Base-by-base conservation (phyloP, 345 rosid genomes). In the Acer yangbiense region DNA sequence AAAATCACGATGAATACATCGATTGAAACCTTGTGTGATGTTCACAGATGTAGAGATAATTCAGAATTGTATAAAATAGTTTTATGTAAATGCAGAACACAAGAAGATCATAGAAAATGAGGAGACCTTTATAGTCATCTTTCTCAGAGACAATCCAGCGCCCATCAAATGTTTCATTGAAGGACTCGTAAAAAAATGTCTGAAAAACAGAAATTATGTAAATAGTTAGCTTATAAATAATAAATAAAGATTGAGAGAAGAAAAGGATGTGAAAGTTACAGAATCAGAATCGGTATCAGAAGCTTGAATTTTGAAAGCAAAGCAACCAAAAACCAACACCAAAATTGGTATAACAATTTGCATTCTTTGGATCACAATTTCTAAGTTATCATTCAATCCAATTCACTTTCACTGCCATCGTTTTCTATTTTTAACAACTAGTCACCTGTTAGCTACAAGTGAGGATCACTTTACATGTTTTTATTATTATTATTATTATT, bases 81-180 rank as follows among this genome's bases (percentile, higher is more conserved):
- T 0, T 43, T 43, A 43, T 43, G 10, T 43, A 7, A 8, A 43
- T 43, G 46, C 46, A 43, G 6, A 7, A 27, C 74, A 18, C 7
- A 21, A 73, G 17, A 44, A 5, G 39, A 35, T 35, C 10, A 9
- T 7, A 70, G 20, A 18, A 21, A 17, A 14, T 8, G 9, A 9
- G 41, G 25, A 1, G 8, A 83, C 86, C 83, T 80, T 61, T 20
- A 60, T 77, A 83, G 3, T 80, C 83, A 29, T 55, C 82, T 63
- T 83, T 83, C 73, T 80, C 46, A 7, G 83, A 83, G 18, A 77
- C 83, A 61, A 74, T 29, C 83, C 86, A 83, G 16, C 82, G 81
- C 18, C 86, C 86, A 11, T 80, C 77, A 54, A 83, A 77, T 13
- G 86, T 64, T 52, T 80, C 63, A 18, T 83, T 77, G 61, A 83